Base-by-base conservation (phyloP, 2,329 filamentous ascomycete species). In the Fusarium sp. region DNA sequence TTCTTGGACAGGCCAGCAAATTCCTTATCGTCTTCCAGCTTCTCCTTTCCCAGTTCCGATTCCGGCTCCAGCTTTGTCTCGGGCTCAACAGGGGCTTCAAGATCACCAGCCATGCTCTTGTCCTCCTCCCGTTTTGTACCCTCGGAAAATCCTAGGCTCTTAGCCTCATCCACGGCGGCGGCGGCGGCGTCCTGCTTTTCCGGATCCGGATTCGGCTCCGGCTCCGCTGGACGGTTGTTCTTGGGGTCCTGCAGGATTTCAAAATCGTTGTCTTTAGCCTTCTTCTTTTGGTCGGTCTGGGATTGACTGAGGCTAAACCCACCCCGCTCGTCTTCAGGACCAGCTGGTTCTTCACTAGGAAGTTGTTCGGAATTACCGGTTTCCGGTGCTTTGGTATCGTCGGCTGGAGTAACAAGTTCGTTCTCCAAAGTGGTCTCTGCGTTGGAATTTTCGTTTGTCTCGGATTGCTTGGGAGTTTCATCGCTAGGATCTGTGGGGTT, bases 221-320 rank as follows among this genome's bases (percentile, higher is more conserved):
- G 67, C 63, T 75, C 68, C 65, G 69, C 59, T 65, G 61, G 64
- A 60, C 57, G 60, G 24, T 59, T 66, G 54, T 60, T 70, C 60
- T 78, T 63, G 61, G 73, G 64, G 69, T 76, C 72, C 71, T 78
- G 73, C 67, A 70, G 64, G 60, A 65, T 63, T 68, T 73, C 63
- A 75, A 68, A 69, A 69, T 74, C 75, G 62, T 65, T 64, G 65
- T 76, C 67, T 72, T 78, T 77, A 76, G 75, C 68, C 66, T 75
- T 75, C 55, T 79, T 78, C 61, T 79, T 76, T 61, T 79, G 77
- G 60, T 77, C 73, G 61, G 76, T 77, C 62, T 77, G 73, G 53
- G 75, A 73, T 58, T 63, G 65, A 60, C 73, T 75, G 42, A 68
- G 69, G 71, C 68, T 74, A 51, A 73, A 74, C 67, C 73, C 72